Conservation (phyloP, 495 filamentous ascomycete species). For the Immersiella caudata region DNA sequence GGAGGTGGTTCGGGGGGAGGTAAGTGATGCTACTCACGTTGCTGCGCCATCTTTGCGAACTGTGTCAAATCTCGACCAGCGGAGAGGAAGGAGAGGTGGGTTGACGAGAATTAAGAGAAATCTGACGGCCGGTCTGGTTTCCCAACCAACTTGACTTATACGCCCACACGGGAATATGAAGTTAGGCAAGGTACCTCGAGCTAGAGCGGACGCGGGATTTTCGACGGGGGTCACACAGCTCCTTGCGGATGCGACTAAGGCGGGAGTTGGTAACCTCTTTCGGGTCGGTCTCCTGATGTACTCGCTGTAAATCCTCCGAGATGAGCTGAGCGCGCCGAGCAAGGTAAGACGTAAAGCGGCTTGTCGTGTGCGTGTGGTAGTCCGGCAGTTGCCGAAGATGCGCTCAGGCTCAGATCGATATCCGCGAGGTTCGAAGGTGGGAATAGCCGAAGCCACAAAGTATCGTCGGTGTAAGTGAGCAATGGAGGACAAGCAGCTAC, state of each 20-base stretch:
- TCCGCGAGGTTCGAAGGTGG: not conserved
- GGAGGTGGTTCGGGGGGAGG: not conserved
- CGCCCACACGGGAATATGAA: not conserved
- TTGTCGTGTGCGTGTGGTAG: not conserved
- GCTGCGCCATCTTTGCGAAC: slow-evolving; percentile 1
- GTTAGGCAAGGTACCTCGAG: not conserved
- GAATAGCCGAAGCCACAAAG: slow-evolving; percentile 4
- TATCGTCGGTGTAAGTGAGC: not conserved
- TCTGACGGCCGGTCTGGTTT: slow-evolving; percentile 1
- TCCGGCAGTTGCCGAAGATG: not conserved
- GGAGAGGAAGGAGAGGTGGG: not conserved
- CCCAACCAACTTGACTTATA: slow-evolving; percentile 9
- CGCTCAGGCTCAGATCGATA: not conserved
- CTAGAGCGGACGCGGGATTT: slow-evolving; percentile 13
- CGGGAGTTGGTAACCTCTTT: not conserved
- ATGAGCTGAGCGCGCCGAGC: not conserved
- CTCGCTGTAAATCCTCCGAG: not conserved
- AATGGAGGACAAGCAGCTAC: not conserved
- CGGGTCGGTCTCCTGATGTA: not conserved
- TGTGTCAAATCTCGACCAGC: not conserved
- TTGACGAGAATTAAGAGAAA: not conserved
- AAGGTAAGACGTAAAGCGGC: not conserved
- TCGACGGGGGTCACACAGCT: not conserved
- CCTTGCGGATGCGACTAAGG: not conserved
- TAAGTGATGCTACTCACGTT: slow-evolving; percentile 5